Evolutionary conservation across 305 asterid genomes (phyloP).

Genomic region (Ilex paraguariensis): DNA sequence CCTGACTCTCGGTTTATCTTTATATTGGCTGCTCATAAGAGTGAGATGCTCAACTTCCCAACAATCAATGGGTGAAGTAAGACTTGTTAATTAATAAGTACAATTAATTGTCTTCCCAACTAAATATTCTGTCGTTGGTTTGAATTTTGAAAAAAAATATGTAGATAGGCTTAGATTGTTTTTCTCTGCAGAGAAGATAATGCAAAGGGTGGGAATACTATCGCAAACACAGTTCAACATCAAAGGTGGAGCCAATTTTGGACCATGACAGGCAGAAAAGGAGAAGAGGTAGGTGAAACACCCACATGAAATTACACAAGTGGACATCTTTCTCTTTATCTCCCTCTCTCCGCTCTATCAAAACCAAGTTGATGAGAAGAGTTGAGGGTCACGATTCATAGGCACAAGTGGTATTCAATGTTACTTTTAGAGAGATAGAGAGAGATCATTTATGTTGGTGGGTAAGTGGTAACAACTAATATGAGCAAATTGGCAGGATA

Average conservation of each 20-base stretch:
- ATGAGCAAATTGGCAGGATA: neutral
- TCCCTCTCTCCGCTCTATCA: slow-evolving; percentile 12
- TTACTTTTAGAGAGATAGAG: slow-evolving; percentile 27
- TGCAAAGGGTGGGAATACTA: slow-evolving; percentile 32
- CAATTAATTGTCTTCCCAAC: no score
- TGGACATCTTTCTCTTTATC: slow-evolving; percentile 19
- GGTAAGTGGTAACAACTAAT: slow-evolving; percentile 16
- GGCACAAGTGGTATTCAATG: slow-evolving; percentile 19
- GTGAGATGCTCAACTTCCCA: no score
- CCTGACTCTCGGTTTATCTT: no score
- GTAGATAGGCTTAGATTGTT: slow-evolving; percentile 24
- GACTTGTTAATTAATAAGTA: no score
- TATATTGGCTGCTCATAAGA: no score
- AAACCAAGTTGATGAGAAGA: slow-evolving; percentile 42
- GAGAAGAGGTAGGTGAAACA: slow-evolving; percentile 50
- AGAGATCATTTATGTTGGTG: slow-evolving; percentile 12
- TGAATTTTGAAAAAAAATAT: slow-evolving; percentile 7
- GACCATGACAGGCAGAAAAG: slow-evolving; percentile 32
- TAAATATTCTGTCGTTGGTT: slow-evolving; percentile 4
- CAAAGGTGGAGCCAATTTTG: slow-evolving; percentile 43
- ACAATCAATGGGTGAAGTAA: no score
- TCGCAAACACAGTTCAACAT: slow-evolving; percentile 29
- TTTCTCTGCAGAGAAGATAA: slow-evolving; percentile 20
- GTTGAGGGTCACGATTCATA: slow-evolving; percentile 34
- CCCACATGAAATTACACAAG: slow-evolving; percentile 44